Evolutionary conservation across 805 yeast species (phyloP), one percentile per base, ranked within the genome.

Genomic region (Starmerella gropengiesseri): DNA sequence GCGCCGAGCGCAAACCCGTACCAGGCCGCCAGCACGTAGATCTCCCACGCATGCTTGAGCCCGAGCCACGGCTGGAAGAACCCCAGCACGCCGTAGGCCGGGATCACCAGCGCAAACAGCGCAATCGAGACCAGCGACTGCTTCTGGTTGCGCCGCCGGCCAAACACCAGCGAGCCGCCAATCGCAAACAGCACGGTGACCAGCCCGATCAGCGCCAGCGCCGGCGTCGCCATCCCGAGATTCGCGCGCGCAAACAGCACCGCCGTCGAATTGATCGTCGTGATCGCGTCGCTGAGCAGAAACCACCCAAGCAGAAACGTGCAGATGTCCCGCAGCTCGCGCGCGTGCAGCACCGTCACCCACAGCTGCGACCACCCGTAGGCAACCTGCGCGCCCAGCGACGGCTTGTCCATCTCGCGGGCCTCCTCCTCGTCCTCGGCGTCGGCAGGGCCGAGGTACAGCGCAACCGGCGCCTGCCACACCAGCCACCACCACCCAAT

Each of bases 401-500:
- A 5, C 16, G 18, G 28, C 26, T n/a, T 17, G 7, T 32, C 27
- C 5, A 31, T 40, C 5, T 31, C 41, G n/a, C 23, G 21, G 2
- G 13, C 9, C 31, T 25, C 40, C 14, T 16, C 41, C 33, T 27
- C 46, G n/a, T 31, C 45, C 19, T 29, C 46, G 11, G 21, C n/a
- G 9, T 40, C 46, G 20, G 7, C 28, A 17, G 74, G 54, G 32
- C 66, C 64, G 43, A 82, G 58, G 31, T 73, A 60, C 46, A 67
- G 52, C 1, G 63, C 56, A 27, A 81, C 67, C 3, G 89, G 89
- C 4, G 76, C 40, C 53, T 79, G 85, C 65, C 80, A 81, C 2
- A 73, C 44, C 6, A 78, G 57, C 93, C 93, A 82, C 89, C 91
- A 81, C 1, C 72, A 20, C 1, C 91, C 91, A 14, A 81, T 81